A percentile compares a stretch with the other conserved stretches of the same genome.
Conservation (phyloP, 768 basidiomycete species). For the Coprinopsis marcescibilis region DNA sequence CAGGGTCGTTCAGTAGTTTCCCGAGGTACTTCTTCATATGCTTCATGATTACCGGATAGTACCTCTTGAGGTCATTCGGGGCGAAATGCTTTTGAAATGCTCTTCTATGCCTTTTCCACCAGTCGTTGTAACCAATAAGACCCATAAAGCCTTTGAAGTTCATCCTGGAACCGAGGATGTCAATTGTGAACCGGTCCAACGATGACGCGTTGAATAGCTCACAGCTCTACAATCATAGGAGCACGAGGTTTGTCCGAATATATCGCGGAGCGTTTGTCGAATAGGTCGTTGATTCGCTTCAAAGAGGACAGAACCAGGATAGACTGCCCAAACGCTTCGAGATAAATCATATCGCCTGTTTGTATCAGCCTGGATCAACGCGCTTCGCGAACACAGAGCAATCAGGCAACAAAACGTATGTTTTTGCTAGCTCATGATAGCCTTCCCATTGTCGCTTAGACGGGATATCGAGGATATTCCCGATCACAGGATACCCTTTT, state of each 20-base stretch:
- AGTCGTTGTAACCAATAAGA: constrained; percentile 18
- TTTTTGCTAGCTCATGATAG: constrained; percentile 10
- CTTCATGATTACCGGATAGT: constrained; percentile 12
- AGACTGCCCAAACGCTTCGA: constrained; percentile 12
- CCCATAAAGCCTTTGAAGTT: constrained; percentile 10
- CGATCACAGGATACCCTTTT: constrained; percentile 15
- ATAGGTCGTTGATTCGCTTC: constrained; percentile 5
- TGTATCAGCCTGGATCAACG: neutral
- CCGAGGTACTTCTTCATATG: constrained; percentile 15
- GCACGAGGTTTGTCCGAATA: constrained; percentile 21
- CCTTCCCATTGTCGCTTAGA: constrained; percentile 6
- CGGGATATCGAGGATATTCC: constrained; percentile 15
- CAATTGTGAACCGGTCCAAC: neutral
- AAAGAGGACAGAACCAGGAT: constrained; percentile 9
- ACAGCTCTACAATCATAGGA: constrained; percentile 17
- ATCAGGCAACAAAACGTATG: constrained; percentile 7
- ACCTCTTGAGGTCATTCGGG: constrained; percentile 8
- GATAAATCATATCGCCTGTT: constrained; percentile 16
- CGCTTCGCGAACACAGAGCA: neutral
- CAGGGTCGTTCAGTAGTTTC: neutral
- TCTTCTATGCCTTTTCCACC: constrained; percentile 19
- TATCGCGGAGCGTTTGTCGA: constrained; percentile 12
- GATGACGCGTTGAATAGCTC: constrained; percentile 8
- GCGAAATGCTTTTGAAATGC: constrained; percentile 22
- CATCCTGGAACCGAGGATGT: constrained; percentile 11